Conservation (phyloP, 192 early-diverging fungal species). For the Podila clonocystis region DNA sequence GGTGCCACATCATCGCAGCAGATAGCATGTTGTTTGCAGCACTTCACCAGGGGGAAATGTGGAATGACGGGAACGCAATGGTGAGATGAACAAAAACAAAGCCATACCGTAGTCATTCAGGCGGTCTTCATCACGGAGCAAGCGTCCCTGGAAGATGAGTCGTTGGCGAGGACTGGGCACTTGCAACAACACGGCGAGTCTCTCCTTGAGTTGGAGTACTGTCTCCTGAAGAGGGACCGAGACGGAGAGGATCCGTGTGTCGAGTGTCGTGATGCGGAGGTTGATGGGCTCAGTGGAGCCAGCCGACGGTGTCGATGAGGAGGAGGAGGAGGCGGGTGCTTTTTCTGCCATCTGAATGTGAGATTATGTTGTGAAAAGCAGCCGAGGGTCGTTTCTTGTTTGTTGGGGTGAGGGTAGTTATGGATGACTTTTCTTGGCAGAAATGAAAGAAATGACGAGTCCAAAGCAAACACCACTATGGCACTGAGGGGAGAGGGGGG, state of each 20-base stretch:
- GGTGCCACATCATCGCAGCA: too few relatives aligned
- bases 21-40: too few relatives aligned
- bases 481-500: background rate
- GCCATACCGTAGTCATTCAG: constrained; percentile 57
- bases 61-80: too few relatives aligned
- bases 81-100: background rate
- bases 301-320: constrained; percentile 4
- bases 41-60: too few relatives aligned
- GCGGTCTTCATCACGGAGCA: constrained; percentile 55
- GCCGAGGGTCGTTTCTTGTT: background rate
- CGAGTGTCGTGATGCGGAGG: constrained; percentile 41
- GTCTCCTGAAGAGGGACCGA: constrained; percentile 48
- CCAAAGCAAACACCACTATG: too few relatives aligned
- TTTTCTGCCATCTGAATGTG: background rate
- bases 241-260: constrained; percentile 52
- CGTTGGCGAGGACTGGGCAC: constrained; percentile 56
- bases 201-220: constrained; percentile 55
- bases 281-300: constrained; percentile 20
- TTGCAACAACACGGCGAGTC: constrained; percentile 47
- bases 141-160: constrained; percentile 60
- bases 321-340: background rate
- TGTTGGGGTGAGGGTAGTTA: background rate
- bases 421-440: background rate
- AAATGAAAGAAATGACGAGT: background rate
- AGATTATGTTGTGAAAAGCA: background rate